Conservation (phyloP, 768 basidiomycete genomes). For the Xerocomellus amylosporus region DNA sequence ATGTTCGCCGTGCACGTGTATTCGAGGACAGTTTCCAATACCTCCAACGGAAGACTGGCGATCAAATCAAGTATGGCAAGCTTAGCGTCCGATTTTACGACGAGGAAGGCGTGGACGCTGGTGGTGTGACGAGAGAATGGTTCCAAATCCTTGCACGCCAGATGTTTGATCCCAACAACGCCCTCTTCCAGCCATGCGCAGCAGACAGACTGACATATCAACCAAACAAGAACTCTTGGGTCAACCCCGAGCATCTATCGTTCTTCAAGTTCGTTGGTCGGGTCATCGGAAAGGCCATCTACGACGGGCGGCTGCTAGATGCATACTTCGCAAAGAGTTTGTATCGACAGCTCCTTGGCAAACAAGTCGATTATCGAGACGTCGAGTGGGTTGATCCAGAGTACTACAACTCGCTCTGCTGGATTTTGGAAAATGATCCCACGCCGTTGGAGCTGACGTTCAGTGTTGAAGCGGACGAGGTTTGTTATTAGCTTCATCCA, state of each 20-base stretch:
- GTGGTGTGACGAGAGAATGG: slow-evolving; percentile 97
- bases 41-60: slow-evolving; percentile 84
- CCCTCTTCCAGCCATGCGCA: slow-evolving; percentile 96
- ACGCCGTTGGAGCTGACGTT: slow-evolving; percentile 85
- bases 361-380: slow-evolving; percentile 92
- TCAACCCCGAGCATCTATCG: slow-evolving; percentile 92
- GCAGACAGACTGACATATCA: slow-evolving; percentile 95
- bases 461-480: slow-evolving; percentile 95
- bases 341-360: slow-evolving; percentile 92
- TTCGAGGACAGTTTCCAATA: slow-evolving; percentile 98
- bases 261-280: slow-evolving; percentile 99
- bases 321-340: slow-evolving; percentile 97
- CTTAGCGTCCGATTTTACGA: slow-evolving; percentile 94
- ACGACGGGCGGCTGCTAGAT: slow-evolving; percentile 92
- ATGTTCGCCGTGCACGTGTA: slow-evolving; percentile 85
- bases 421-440: slow-evolving; percentile 97
- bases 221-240: slow-evolving; percentile 89
- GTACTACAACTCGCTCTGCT: slow-evolving; percentile 96
- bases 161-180: slow-evolving; percentile 99
- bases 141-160: slow-evolving; percentile 96
- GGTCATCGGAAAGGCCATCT: slow-evolving; percentile 96
- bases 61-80: slow-evolving; percentile 98
- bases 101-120: slow-evolving; percentile 98
- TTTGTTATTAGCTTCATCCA: slow-evolving; percentile 14
- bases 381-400: slow-evolving; percentile 98